Percentiles rank a stretch among this genome's conserved stretches.
Evolutionary conservation across 352 stramenopile species (phyloP).

Genomic region (Thalassiosira livingstoniorum): DNA sequence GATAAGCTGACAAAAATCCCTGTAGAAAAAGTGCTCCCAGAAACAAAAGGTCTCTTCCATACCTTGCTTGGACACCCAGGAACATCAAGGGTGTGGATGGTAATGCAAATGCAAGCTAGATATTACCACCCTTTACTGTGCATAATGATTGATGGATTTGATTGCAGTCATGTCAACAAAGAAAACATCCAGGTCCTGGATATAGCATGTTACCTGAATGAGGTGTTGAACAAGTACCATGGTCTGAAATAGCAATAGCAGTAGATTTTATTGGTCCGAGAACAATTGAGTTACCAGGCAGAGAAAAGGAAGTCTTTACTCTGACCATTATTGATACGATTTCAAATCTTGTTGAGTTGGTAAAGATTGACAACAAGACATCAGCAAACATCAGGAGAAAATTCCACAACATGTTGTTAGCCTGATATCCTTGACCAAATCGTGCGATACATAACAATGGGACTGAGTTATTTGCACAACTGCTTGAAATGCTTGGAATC

Average conservation of each 20-base stretch:
- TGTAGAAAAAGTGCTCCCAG: too few species aligned
- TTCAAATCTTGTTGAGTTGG: constrained; percentile 22
- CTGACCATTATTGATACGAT: constrained; percentile 24
- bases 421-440: constrained; percentile 45
- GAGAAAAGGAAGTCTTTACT: background rate
- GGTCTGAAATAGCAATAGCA: constrained; percentile 12
- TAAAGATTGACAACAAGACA: constrained; percentile 20
- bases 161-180: constrained; percentile 18
- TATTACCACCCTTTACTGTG: too few species aligned
- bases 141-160: too few species aligned
- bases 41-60: too few species aligned
- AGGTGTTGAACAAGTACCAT: background rate
- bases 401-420: constrained; percentile 41
- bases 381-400: background rate
- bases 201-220: constrained; percentile 21
- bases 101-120: too few species aligned
- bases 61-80: too few species aligned
- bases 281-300: constrained; percentile 6
- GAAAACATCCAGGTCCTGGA: background rate
- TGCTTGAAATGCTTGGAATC: constrained; percentile 32
- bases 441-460: constrained; percentile 57
- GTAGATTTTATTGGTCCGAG: constrained; percentile 39
- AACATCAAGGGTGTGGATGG: too few species aligned
- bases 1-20: too few species aligned
- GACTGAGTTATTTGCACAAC: constrained; percentile 61